A percentile compares a stretch with the other conserved stretches of the same genome.
These are phyloP conservation scores for Pythium diclinum DNA, from an alignment of 352 stramenopile genomes.

Conservation along the genomic window DNA sequence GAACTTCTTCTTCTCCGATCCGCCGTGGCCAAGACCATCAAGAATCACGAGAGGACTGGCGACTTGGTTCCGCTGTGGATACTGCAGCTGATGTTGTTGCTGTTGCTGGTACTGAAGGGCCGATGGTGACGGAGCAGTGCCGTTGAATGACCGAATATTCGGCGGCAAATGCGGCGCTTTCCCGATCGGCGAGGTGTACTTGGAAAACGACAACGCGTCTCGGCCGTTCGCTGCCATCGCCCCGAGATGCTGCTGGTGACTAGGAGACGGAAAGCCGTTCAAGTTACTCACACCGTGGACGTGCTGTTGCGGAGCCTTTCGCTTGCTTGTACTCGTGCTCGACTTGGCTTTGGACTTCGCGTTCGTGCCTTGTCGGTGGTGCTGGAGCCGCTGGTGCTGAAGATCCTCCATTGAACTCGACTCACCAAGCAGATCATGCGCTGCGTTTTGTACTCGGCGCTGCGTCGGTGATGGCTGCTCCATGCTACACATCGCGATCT, in stretches of 20 bases:
- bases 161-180: slow-evolving; percentile 37
- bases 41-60: slow-evolving; percentile 47
- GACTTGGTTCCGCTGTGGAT: slow-evolving; percentile 4
- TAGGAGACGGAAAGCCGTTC: slow-evolving; percentile 20
- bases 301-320: slow-evolving; percentile 7
- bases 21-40: slow-evolving; percentile 24
- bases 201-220: slow-evolving; percentile 40
- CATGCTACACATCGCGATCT: slow-evolving; percentile 56
- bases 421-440: slow-evolving; percentile 3
- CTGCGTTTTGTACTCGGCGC: neutral
- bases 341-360: slow-evolving; percentile 32
- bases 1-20: slow-evolving; percentile 29
- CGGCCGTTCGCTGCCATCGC: slow-evolving; percentile 1
- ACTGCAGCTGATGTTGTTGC: slow-evolving; percentile 22
- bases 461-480: slow-evolving; percentile 19
- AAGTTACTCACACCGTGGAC: slow-evolving; percentile 2
- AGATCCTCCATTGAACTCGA: slow-evolving; percentile 29
- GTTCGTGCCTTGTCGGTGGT: neutral
- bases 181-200: slow-evolving; percentile 43
- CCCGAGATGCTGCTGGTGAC: slow-evolving; percentile 10
- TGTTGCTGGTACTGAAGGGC: neutral
- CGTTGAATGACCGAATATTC: slow-evolving; percentile 32
- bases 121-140: slow-evolving; percentile 8
- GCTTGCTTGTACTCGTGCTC: slow-evolving; percentile 11
- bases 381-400: slow-evolving; percentile 9